These are phyloP conservation scores for Fraxinus paxiana DNA, from an alignment of 305 asterid species.

Conservation along the genomic window DNA sequence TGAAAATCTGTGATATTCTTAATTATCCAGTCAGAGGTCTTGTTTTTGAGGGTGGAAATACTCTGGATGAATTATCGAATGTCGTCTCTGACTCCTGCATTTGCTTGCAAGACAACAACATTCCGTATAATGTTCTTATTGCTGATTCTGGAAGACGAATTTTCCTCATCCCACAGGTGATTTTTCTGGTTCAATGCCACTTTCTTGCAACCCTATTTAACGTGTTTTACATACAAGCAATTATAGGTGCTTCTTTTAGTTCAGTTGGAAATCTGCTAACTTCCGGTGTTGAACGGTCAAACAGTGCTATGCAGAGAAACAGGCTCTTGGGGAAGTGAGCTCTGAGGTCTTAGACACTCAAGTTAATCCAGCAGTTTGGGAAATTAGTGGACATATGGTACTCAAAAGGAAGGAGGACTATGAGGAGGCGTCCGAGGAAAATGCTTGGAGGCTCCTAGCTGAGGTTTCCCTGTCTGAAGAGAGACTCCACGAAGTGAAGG, in stretches of 20 bases:
- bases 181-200: background rate
- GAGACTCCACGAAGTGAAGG: slow-evolving; percentile 45
- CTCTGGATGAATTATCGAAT: background rate
- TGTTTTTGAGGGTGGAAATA: background rate
- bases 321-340: slow-evolving; percentile 49
- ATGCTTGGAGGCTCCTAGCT: slow-evolving; percentile 49
- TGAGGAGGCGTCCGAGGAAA: slow-evolving; percentile 43
- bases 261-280: background rate
- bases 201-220: background rate
- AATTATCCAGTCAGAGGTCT: slow-evolving; percentile 33
- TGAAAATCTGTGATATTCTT: slow-evolving; percentile 16
- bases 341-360: slow-evolving; percentile 47
- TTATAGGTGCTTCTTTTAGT: background rate
- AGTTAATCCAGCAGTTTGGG: slow-evolving; percentile 58
- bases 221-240: background rate
- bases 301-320: slow-evolving; percentile 56
- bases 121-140: slow-evolving; percentile 44
- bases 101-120: slow-evolving; percentile 42
- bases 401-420: slow-evolving; percentile 47
- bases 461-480: slow-evolving; percentile 51
- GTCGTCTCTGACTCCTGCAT: slow-evolving; percentile 21
- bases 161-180: slow-evolving; percentile 48
- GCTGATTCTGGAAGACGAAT: slow-evolving; percentile 43
- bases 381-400: slow-evolving; percentile 52
- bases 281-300: background rate